Base-by-base conservation (phyloP, 345 rosid species). In the Jatropha curcas region DNA sequence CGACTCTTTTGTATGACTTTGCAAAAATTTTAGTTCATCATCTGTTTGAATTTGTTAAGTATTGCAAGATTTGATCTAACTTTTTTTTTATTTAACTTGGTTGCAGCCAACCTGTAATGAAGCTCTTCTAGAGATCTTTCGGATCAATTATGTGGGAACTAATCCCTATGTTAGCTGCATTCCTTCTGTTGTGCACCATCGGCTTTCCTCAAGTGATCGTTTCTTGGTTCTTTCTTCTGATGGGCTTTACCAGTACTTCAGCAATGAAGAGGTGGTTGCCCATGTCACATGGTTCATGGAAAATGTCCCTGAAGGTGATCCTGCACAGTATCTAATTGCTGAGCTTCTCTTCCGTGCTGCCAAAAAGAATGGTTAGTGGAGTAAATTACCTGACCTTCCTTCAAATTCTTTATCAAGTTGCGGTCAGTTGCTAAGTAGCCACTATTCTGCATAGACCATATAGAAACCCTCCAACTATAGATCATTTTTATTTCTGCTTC, bases 201-300 rank as follows among this genome's bases (percentile, higher is more conserved):
- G 94, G 56, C 97, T 90, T 27, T 84, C 90, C 66, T 90, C 97
- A 60, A 84, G 90, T 61, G 97, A 94, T 62, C 90, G 92, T 28
- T 92, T 94, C 87, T 81, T 94, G 83, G 94, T 94, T 35, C 85
- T 94, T 78, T 94, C 91, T 48, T 94, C 98, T 12, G 97, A 94
- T 77, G 98, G 98, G 71, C 88, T 94, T 70, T 94, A 92, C 74
- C 96, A 94, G 81, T 94, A 89, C 83, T 89, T 94, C 74, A 92
- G 96, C 88, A 94, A 92, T 67, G 98, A 94, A 79, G 97, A 94
- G 81, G 94, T 94, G 52, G 96, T 92, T 77, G 93, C 97, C 39
- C 98, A 86, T 83, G 98, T 94, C 71, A 92, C 89, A 13, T 94
- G 98, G 98, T 94, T 94, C 85, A 90, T 94, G 70, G 98, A 94